Conservation (phyloP, 768 basidiomycete genomes). For the Amanita polypyramis region DNA sequence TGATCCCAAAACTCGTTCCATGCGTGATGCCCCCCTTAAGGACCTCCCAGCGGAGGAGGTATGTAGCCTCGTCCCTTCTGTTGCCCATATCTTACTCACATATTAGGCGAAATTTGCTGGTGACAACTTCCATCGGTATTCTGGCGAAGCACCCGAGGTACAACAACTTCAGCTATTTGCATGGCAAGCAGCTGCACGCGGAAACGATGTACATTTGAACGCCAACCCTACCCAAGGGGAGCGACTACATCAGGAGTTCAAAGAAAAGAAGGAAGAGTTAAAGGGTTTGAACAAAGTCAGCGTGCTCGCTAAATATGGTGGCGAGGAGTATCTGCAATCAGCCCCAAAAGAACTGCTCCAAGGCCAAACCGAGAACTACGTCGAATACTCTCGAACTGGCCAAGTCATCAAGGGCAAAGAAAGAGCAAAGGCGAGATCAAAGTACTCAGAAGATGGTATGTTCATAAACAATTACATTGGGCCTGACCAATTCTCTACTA, state of each 20-base stretch:
- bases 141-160: conserved; percentile 89
- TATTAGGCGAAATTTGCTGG: conserved; percentile 81
- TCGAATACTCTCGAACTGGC: conserved; percentile 92
- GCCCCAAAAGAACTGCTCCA: conserved; percentile 89
- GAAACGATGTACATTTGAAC: conserved; percentile 91
- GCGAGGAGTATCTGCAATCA: conserved; percentile 81
- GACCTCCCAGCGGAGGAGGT: conserved; percentile 83
- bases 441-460: conserved; percentile 95
- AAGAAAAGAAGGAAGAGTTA: conserved; percentile 84
- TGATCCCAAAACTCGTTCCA: conserved; percentile 98
- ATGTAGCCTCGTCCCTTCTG: conserved; percentile 17
- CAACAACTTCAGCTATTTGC: conserved; percentile 93
- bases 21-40: conserved; percentile 90
- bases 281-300: conserved; percentile 84
- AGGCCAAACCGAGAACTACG: conserved; percentile 95
- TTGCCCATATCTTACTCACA: conserved; percentile 3
- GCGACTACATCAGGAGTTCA: conserved; percentile 83
- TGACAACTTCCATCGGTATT: conserved; percentile 88
- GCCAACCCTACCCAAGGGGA: conserved; percentile 96
- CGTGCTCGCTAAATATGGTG: conserved; percentile 89
- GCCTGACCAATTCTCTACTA: conserved; percentile 20
- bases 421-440: conserved; percentile 76
- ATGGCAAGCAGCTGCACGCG: conserved; percentile 89
- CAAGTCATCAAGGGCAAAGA: conserved; percentile 89
- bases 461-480: conserved; percentile 11